Conservation (phyloP, 495 filamentous ascomycete species). For the Achaetomiella virescens region DNA sequence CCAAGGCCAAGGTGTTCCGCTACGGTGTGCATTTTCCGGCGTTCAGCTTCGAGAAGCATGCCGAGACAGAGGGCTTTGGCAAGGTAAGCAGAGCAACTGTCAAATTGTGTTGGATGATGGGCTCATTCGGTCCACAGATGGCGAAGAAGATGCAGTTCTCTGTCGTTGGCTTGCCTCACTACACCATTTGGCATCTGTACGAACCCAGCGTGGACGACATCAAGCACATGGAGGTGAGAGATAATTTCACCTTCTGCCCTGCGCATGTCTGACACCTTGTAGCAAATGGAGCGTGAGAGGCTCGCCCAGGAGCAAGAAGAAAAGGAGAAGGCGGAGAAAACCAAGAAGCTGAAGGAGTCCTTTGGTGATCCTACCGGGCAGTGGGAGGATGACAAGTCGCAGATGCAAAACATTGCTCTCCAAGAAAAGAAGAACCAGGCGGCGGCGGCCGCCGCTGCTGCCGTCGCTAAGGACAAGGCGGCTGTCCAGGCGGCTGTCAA, state of each 20-base stretch:
- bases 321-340: slow-evolving; percentile 56
- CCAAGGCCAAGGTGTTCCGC: slow-evolving; percentile 91
- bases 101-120: not conserved
- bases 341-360: slow-evolving; percentile 62
- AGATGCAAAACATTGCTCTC: slow-evolving; percentile 60
- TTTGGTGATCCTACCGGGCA: slow-evolving; percentile 63
- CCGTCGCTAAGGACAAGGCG: slow-evolving; percentile 12
- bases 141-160: slow-evolving; percentile 91
- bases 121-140: slow-evolving; percentile 65
- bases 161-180: slow-evolving; percentile 94
- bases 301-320: slow-evolving; percentile 67
- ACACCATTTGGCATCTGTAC: slow-evolving; percentile 99
- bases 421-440: slow-evolving; percentile 43
- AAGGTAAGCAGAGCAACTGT: slow-evolving; percentile 56
- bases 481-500: not conserved
- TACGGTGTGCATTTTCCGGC: slow-evolving; percentile 95
- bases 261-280: slow-evolving; percentile 12
- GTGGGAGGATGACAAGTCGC: slow-evolving; percentile 78
- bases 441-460: slow-evolving; percentile 9
- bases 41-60: slow-evolving; percentile 98
- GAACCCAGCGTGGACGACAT: slow-evolving; percentile 97
- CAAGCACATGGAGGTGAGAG: slow-evolving; percentile 79
- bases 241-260: slow-evolving; percentile 1
- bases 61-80: slow-evolving; percentile 96
- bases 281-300: slow-evolving; percentile 84